A percentile compares a stretch with the other conserved stretches of the same genome.
Evolutionary conservation across 129 eudicot genomes (phyloP).

Genomic region (Artemisia annua): DNA sequence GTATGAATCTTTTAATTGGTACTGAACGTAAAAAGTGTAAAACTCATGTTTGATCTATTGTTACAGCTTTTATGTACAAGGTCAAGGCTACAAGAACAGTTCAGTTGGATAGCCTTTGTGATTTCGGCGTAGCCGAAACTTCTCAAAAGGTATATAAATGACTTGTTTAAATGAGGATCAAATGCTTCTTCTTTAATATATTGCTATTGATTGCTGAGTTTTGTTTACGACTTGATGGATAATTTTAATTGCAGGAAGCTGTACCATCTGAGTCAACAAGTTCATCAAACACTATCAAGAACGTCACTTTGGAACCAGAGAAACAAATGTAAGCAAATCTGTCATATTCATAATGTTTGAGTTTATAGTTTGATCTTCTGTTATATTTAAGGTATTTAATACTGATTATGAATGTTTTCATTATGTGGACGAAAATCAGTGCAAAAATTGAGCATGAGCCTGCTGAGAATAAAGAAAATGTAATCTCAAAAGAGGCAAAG

Average conservation of each 20-base stretch:
- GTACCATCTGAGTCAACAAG: constrained; percentile 33
- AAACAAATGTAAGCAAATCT: constrained; percentile 43
- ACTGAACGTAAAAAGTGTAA: too few relatives aligned
- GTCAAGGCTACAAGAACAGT: too few relatives aligned
- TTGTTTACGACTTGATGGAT: too few relatives aligned
- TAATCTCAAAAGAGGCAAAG: constrained; percentile 28
- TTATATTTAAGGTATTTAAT: neutral
- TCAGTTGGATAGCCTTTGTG: too few relatives aligned
- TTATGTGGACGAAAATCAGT: constrained; percentile 19
- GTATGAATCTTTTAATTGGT: too few relatives aligned
- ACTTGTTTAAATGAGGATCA: too few relatives aligned
- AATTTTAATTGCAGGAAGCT: constrained; percentile 33
- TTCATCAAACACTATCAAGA: constrained; percentile 22
- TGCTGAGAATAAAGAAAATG: constrained; percentile 27
- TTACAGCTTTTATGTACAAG: too few relatives aligned
- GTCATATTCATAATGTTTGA: neutral
- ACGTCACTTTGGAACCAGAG: constrained; percentile 28
- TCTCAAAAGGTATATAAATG: too few relatives aligned
- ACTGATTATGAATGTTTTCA: neutral
- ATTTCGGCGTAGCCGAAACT: too few relatives aligned
- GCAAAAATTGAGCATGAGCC: constrained; percentile 23
- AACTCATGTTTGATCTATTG: too few relatives aligned
- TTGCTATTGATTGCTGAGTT: constrained; percentile 1
- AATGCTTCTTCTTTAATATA: too few relatives aligned
- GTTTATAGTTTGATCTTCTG: neutral